phyloP scores from a whole-genome alignment of 805 yeast species.

The Candida manassasensis region DNA sequence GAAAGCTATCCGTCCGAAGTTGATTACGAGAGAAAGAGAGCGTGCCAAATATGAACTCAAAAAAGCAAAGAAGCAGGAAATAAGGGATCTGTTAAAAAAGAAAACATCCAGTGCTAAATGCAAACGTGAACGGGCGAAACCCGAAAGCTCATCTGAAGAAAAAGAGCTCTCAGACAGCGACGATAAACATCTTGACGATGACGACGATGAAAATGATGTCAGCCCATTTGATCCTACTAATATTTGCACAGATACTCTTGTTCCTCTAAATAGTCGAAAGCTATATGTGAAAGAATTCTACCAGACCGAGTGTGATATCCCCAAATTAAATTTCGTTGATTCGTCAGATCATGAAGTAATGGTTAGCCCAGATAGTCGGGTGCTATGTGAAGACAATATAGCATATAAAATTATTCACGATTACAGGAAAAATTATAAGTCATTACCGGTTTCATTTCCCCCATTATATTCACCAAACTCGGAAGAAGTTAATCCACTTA shows the following conservation, averaged over 20 bases:
- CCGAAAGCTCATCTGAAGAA: slow-evolving; percentile 7
- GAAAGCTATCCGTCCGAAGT: slow-evolving; percentile 9
- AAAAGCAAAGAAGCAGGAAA: slow-evolving; percentile 5
- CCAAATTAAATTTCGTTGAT: slow-evolving; percentile 15
- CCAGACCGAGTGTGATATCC: slow-evolving; percentile 14
- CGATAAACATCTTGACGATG: no score
- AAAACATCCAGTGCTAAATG: not conserved
- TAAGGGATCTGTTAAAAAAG: not conserved
- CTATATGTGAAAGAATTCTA: slow-evolving; percentile 31
- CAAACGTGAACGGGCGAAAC: not conserved
- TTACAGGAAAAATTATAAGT: slow-evolving; percentile 26
- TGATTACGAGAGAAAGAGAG: slow-evolving; percentile 10
- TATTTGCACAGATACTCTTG: slow-evolving; percentile 27
- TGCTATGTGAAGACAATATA: slow-evolving; percentile 25
- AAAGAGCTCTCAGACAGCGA: slow-evolving; percentile 6
- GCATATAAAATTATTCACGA: slow-evolving; percentile 27
- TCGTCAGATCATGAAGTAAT: slow-evolving; percentile 11
- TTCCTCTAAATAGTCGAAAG: slow-evolving; percentile 21
- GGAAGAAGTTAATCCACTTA: slow-evolving; percentile 19
- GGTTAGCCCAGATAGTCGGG: slow-evolving; percentile 13
- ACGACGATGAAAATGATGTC: slow-evolving; percentile 22
- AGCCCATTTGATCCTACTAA: slow-evolving; percentile 39
- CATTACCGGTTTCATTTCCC: slow-evolving; percentile 35
- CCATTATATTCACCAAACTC: slow-evolving; percentile 17
- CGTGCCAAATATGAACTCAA: slow-evolving; percentile 10